Evolutionary conservation across 495 filamentous ascomycete species (phyloP), one percentile per base, ranked within the genome.

Genomic region (Penicillium antarcticum): DNA sequence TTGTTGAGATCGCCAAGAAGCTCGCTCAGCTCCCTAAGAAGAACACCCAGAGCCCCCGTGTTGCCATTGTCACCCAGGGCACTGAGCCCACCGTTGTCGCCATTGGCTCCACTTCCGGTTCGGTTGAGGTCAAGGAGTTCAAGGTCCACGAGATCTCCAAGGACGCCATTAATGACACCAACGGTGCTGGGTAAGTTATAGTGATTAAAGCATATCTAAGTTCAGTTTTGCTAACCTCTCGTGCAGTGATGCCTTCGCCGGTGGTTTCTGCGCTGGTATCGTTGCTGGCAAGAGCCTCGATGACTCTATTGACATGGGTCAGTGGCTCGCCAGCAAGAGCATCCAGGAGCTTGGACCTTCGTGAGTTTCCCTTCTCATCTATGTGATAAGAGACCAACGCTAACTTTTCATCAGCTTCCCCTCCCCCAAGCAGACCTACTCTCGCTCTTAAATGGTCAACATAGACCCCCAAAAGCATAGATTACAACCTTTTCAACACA

Each of bases 331-430:
- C 8, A 85, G 82, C 51, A 78, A 92, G 61, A 90, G 90, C 76
- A 94, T 98, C 69, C 82, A 88, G 76, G 94, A 97, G 70, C 74
- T 95, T 55, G 94, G 94, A 60, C 91, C 94, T 73, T 94, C 91
- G 89, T 98, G 88, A 76, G 87, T 59, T 46, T 52, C 56, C 40
- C 49, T 49, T 17, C 8, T 36, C 29, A 42, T 42, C 29, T 29
- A 8, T 24, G 3, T 11, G 16, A 35, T 14, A 11, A 23, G 17
- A 33, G 34, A 18, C 23, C 16, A 24, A 23, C 3, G 23, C 51
- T 60, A 61, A 59, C 52, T 12, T 33, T 9, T 10, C 26, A 55
- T 49, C 61, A 92, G 88, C 52, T 92, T 79, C 76, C 89, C 89
- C 56, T 89, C 80, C 79, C 89, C 89, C 60, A 90, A 92, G 78